Evolutionary conservation across 495 filamentous ascomycete genomes (phyloP), one percentile per base, ranked within the genome.

Genomic region (Thozetella sp.): DNA sequence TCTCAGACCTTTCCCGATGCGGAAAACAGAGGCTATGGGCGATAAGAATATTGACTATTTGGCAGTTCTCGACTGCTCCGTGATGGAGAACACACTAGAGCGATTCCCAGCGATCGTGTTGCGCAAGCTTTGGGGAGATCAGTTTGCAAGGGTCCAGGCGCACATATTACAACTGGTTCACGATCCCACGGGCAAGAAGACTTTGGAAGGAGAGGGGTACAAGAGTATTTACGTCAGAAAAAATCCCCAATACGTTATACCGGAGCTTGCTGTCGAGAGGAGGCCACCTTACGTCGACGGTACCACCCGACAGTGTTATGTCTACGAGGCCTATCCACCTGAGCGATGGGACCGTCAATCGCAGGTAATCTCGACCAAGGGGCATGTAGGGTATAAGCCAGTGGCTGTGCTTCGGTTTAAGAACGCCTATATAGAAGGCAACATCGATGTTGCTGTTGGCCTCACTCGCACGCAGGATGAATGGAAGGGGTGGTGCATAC

Each of bases 71-170:
- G 30, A 37, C 30, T 37, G 30, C 30, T 37, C 30, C 30, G 30
- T 37, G 30, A 6, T 9, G 9, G 9, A 37, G 30, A 37, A 17
- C 30, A 17, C 9, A 9, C 9, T 37, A 6, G 30, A 37, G 9
- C 30, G 30, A 37, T 37, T 37, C 46, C 56, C 56, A 3, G 50
- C 56, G 3, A 53, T 58, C 30, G 26, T 23, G 9, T 52, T 58
- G 26, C 51, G 27, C 48, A 26, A 51, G 17, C 56, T 58, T 23
- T 58, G 53, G 19, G 56, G 56, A 20, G 48, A 58, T 50, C 56
- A 58, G 50, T 58, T 53, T 19, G 56, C 26, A 24, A 23, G 56
- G 25, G 48, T 58, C 40, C 3, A 54, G 19, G 22, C 48, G 23
- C 56, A 54, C 1, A n/a, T 9, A 6, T 22, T 51, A 23, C 17